Evolutionary conservation across 306 rosid genomes (phyloP).

Genomic region (Vigna angularis): DNA sequence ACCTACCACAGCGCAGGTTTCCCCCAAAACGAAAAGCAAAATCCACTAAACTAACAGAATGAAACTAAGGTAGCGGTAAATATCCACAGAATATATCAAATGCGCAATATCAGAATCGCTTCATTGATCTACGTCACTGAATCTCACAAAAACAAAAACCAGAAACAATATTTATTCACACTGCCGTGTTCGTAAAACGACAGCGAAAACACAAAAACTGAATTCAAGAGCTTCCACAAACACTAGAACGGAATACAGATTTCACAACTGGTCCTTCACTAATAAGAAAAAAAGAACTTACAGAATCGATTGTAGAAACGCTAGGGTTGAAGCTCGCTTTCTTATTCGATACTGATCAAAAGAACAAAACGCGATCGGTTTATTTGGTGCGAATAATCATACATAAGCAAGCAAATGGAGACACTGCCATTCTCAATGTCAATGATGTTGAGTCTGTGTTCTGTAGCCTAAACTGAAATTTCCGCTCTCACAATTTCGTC

Average conservation of each 20-base stretch:
- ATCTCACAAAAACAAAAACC: conserved; percentile 27
- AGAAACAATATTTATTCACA: background rate
- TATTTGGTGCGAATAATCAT: conserved; percentile 29
- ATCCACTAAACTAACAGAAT: conserved; percentile 4
- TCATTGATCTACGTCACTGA: conserved; percentile 33
- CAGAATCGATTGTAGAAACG: conserved; percentile 30
- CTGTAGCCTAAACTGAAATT: conserved; percentile 4
- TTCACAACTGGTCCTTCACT: background rate
- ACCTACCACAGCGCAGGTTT: conserved; percentile 24
- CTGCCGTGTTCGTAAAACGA: background rate
- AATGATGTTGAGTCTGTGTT: background rate
- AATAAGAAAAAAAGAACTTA: conserved; percentile 17
- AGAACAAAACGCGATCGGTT: conserved; percentile 20
- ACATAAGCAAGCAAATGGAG: background rate
- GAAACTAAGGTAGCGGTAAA: background rate
- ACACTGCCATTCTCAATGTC: conserved; percentile 19
- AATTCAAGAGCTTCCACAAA: conserved; percentile 29
- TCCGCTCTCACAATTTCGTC: background rate
- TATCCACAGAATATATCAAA: background rate
- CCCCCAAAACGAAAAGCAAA: conserved; percentile 17
- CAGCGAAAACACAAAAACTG: background rate
- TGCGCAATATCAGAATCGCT: conserved; percentile 28
- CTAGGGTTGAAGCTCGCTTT: conserved; percentile 29
- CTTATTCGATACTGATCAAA: conserved; percentile 47
- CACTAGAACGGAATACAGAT: background rate